These are phyloP conservation scores for Tetrapisispora nanseiensis DNA, from an alignment of 805 yeast genomes.

Conservation along the genomic window DNA sequence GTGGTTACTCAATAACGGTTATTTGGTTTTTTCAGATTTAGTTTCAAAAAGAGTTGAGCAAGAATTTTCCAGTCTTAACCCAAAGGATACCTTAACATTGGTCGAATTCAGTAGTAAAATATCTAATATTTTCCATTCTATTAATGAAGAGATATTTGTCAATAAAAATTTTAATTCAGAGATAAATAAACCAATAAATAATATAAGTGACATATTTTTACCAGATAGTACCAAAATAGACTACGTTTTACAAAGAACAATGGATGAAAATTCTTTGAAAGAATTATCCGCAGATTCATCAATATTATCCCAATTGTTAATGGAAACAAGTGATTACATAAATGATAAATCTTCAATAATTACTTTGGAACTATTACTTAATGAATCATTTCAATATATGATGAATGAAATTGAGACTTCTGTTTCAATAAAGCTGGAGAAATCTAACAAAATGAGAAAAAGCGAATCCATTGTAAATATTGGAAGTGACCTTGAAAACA, in stretches of 20 bases:
- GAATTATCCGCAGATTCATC: slow-evolving; percentile 21
- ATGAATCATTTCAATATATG: slow-evolving; percentile 23
- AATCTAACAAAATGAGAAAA: slow-evolving; percentile 7
- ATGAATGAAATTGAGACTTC: slow-evolving; percentile 19
- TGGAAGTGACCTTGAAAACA: neutral
- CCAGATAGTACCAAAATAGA: slow-evolving; percentile 41
- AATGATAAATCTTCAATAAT: slow-evolving; percentile 22
- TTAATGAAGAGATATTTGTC: slow-evolving; percentile 27
- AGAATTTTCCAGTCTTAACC: slow-evolving; percentile 55
- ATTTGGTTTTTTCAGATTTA: slow-evolving; percentile 45
- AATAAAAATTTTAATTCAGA: neutral
- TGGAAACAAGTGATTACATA: slow-evolving; percentile 38
- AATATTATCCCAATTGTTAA: slow-evolving; percentile 31
- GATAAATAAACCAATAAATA: neutral
- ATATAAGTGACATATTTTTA: slow-evolving; percentile 33
- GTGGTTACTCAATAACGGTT: slow-evolving; percentile 90
- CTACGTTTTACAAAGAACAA: slow-evolving; percentile 45
- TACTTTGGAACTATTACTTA: slow-evolving; percentile 21
- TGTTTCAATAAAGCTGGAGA: slow-evolving; percentile 2
- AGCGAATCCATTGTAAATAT: slow-evolving; percentile 4
- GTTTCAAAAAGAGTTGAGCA: slow-evolving; percentile 49
- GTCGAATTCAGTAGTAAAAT: slow-evolving; percentile 47
- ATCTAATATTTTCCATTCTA: slow-evolving; percentile 26
- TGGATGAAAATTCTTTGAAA: slow-evolving; percentile 34
- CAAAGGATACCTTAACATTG: slow-evolving; percentile 59